Percentiles rank a stretch among this genome's conserved stretches.
Evolutionary conservation across 2,329 filamentous ascomycete species (phyloP).

Genomic region (Pseudogymnoascus sp.): DNA sequence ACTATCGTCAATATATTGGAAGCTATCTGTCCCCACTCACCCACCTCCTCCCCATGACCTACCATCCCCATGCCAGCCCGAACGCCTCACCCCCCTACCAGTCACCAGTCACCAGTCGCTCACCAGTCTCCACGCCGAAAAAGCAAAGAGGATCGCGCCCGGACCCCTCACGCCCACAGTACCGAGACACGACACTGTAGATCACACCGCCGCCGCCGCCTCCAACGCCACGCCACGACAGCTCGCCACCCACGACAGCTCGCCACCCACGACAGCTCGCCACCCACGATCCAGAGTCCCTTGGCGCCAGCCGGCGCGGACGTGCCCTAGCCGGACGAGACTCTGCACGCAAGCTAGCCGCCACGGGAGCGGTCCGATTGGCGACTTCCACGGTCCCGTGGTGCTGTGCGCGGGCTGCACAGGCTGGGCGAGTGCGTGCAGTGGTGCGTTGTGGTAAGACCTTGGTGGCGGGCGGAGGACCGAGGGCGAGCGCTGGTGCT

Average conservation of each 20-base stretch:
- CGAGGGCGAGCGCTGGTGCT: neutral
- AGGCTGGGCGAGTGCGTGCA: neutral
- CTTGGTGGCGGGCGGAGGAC: neutral
- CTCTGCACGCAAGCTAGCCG: neutral
- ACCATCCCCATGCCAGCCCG: neutral
- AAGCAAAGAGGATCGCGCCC: neutral
- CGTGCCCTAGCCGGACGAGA: neutral
- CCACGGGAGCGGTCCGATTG: neutral
- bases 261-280: neutral
- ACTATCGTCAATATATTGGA: neutral
- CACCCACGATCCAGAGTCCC: neutral
- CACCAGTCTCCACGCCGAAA: neutral
- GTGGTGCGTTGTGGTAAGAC: neutral
- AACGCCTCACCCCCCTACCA: neutral
- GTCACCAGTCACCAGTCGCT: neutral
- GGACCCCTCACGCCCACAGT: slow-evolving; percentile 3
- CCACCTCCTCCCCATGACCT: neutral
- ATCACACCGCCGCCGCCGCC: neutral
- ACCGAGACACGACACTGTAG: neutral
- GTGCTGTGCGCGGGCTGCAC: neutral
- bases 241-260: neutral
- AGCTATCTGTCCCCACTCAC: neutral
- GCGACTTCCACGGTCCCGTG: neutral
- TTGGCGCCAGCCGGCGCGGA: neutral
- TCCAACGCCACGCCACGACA: neutral